Evolutionary conservation across 495 filamentous ascomycete species (phyloP).

Genomic region (Penicillium longicatenatum): DNA sequence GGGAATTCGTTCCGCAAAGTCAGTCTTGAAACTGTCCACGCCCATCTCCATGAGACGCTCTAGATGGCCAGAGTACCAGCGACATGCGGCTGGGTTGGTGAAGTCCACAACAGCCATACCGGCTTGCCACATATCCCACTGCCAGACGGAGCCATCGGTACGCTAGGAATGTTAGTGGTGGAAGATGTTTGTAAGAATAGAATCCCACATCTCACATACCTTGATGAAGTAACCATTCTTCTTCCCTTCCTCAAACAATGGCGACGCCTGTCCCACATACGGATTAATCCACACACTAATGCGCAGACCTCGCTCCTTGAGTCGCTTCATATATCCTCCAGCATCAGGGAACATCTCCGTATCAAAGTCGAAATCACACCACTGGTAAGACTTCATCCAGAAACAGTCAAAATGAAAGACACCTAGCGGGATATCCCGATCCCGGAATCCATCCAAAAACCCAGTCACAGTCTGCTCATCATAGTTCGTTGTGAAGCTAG

Average conservation of each 20-base stretch:
- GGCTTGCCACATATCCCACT: conserved; percentile 75
- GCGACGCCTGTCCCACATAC: conserved; percentile 68
- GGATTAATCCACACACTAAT: conserved; percentile 76
- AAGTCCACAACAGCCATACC: conserved; percentile 77
- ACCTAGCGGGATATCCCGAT: conserved; percentile 63
- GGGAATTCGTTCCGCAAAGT: conserved; percentile 73
- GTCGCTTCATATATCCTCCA: conserved; percentile 57
- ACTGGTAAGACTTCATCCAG: conserved; percentile 68
- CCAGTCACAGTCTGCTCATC: conserved; percentile 65
- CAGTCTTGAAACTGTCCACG: conserved; percentile 71
- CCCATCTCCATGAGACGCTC: conserved; percentile 63
- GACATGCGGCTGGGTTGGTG: conserved; percentile 66
- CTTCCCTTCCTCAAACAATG: conserved; percentile 63
- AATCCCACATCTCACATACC: conserved; percentile 22
- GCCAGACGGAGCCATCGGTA: conserved; percentile 68
- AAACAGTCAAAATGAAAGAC: conserved; percentile 76
- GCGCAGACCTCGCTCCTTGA: conserved; percentile 63
- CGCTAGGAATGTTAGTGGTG: conserved; percentile 31
- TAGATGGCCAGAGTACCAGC: conserved; percentile 61
- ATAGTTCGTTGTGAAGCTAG: conserved; percentile 71
- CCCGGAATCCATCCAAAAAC: conserved; percentile 68
- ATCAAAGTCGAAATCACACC: conserved; percentile 75
- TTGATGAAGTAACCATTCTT: conserved; percentile 69
- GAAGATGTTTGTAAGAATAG: neutral
- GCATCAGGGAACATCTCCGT: conserved; percentile 69